phyloP scores from a whole-genome alignment of 129 eudicot genomes.

The Arctium minus region DNA sequence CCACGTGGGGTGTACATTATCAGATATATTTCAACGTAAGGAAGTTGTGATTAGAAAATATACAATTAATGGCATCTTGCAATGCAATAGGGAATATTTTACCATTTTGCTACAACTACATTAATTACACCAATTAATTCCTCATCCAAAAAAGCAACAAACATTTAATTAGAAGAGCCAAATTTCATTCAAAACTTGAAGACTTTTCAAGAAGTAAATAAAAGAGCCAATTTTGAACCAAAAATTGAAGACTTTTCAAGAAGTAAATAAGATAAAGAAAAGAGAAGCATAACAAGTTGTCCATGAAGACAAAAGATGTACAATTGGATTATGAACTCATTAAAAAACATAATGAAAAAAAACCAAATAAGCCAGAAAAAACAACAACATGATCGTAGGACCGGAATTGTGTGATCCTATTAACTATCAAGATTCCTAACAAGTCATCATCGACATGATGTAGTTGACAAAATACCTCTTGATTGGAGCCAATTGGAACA shows the following conservation, averaged over 20 bases:
- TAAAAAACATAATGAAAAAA: neutral
- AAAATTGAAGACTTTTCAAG: neutral
- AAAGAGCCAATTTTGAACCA: neutral
- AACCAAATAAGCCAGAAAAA: neutral
- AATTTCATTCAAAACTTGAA: neutral
- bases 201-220: neutral
- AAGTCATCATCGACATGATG: neutral
- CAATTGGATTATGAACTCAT: neutral
- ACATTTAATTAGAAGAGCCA: neutral
- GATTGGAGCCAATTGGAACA: neutral
- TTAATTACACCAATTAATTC: neutral
- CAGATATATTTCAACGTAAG: neutral
- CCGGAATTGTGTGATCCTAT: neutral
- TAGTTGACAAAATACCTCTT: neutral
- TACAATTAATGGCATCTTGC: neutral
- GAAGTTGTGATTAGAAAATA: neutral
- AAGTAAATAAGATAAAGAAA: neutral
- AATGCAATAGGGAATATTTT: neutral
- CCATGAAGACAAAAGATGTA: neutral
- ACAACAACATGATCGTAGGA: neutral
- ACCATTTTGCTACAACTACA: neutral
- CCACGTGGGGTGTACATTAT: too few species aligned
- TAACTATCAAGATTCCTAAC: neutral
- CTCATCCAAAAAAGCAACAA: neutral
- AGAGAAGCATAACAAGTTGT: neutral